A percentile compares a stretch with the other conserved stretches of the same genome.
Evolutionary conservation across 2,329 filamentous ascomycete genomes (phyloP).

Genomic region (Penicillium verrucosum): DNA sequence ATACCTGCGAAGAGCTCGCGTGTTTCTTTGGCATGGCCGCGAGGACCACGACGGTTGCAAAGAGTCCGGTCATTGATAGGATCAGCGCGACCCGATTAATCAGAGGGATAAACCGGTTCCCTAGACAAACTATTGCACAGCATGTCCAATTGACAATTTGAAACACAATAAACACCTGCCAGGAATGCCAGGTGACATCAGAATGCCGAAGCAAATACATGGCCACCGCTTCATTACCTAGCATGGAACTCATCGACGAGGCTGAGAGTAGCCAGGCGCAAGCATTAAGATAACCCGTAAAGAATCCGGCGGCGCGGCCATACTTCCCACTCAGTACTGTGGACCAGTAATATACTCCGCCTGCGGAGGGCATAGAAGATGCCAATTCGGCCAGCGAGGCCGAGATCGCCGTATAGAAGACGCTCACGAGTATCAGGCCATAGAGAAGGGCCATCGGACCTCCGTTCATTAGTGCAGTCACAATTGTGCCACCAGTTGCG

Average conservation of each 20-base stretch:
- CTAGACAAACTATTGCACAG: constrained; percentile 51
- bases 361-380: constrained; percentile 55
- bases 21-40: constrained; percentile 47
- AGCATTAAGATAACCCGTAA: constrained; percentile 37
- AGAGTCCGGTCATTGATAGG: constrained; percentile 49
- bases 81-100: constrained; percentile 54
- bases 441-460: constrained; percentile 59
- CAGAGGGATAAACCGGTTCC: constrained; percentile 49
- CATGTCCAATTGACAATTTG: constrained; percentile 53
- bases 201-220: constrained; percentile 31
- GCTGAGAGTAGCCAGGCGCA: constrained; percentile 33
- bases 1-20: constrained; percentile 26
- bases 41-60: constrained; percentile 49
- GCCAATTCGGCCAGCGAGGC: constrained; percentile 56
- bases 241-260: constrained; percentile 31
- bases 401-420: constrained; percentile 54
- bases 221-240: constrained; percentile 31
- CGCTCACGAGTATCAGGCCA: constrained; percentile 47
- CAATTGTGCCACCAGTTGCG: constrained; percentile 54
- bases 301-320: constrained; percentile 46
- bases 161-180: constrained; percentile 34
- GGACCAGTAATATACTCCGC: constrained; percentile 56
- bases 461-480: constrained; percentile 56
- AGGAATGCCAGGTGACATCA: constrained; percentile 23
- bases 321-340: constrained; percentile 49